phyloP scores from a whole-genome alignment of 495 filamentous ascomycete genomes.

The Penicillium paradoxum region DNA sequence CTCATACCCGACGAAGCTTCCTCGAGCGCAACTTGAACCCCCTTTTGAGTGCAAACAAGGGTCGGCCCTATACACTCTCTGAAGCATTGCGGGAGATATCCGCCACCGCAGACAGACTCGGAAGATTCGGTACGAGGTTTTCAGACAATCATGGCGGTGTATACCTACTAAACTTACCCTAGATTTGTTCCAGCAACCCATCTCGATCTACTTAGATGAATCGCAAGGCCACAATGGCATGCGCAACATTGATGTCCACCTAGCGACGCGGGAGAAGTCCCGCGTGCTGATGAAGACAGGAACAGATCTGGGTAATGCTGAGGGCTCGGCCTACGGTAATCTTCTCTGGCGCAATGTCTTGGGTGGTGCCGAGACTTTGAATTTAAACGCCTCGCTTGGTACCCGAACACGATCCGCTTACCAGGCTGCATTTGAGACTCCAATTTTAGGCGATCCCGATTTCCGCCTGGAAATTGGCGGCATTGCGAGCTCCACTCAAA shows the following conservation, averaged over 20 bases:
- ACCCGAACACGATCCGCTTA: constrained; percentile 88
- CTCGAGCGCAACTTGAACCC: constrained; percentile 75
- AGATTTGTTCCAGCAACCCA: constrained; percentile 87
- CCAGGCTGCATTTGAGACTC: constrained; percentile 74
- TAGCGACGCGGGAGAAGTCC: constrained; percentile 72
- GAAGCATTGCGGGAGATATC: constrained; percentile 70
- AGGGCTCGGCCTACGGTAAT: constrained; percentile 86
- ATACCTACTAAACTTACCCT: constrained; percentile 14
- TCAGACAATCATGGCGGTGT: background rate
- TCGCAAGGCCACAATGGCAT: constrained; percentile 51
- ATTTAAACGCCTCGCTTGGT: constrained; percentile 76
- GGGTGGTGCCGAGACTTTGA: constrained; percentile 87
- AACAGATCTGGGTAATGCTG: constrained; percentile 84
- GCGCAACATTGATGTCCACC: constrained; percentile 72
- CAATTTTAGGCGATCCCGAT: constrained; percentile 76
- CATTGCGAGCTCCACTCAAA: constrained; percentile 73
- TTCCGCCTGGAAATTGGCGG: constrained; percentile 69
- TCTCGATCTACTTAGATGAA: constrained; percentile 72
- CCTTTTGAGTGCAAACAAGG: constrained; percentile 62
- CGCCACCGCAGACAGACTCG: constrained; percentile 64
- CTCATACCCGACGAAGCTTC: constrained; percentile 72
- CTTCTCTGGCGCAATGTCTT: constrained; percentile 84
- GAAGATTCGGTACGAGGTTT: constrained; percentile 63
- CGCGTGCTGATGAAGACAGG: constrained; percentile 82
- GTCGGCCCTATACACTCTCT: constrained; percentile 64